phyloP scores from a whole-genome alignment of 345 rosid genomes.

The Salix udensis region DNA sequence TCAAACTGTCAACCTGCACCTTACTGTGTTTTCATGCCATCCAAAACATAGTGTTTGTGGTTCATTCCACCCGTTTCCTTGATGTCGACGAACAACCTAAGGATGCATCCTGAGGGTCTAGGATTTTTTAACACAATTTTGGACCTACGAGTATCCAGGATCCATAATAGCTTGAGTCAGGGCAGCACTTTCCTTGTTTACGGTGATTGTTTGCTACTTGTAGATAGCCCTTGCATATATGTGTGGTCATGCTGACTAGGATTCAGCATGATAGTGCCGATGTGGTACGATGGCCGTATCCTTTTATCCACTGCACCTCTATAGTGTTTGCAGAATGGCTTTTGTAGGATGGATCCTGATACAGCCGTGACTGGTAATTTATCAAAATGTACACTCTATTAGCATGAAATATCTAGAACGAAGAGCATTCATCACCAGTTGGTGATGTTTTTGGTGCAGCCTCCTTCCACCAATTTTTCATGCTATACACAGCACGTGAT shows the following conservation, averaged over 20 bases:
- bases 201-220: neutral
- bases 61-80: neutral
- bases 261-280: neutral
- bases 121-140: neutral
- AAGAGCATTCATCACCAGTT: neutral
- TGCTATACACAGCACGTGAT: neutral
- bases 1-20: neutral
- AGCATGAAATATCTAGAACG: neutral
- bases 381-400: neutral
- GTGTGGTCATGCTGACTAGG: neutral
- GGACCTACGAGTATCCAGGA: neutral
- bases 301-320: neutral
- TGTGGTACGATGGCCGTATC: neutral
- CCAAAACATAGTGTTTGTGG: neutral
- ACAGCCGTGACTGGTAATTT: neutral
- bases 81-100: neutral
- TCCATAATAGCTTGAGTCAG: neutral
- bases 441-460: neutral
- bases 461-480: neutral
- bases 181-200: neutral
- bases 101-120: neutral
- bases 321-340: neutral
- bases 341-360: neutral
- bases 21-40: neutral
- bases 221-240: neutral